A percentile compares a stretch with the other conserved stretches of the same genome.
These are phyloP conservation scores for Albifimbria verrucaria DNA, from an alignment of 2,329 filamentous ascomycete species.

Conservation along the genomic window DNA sequence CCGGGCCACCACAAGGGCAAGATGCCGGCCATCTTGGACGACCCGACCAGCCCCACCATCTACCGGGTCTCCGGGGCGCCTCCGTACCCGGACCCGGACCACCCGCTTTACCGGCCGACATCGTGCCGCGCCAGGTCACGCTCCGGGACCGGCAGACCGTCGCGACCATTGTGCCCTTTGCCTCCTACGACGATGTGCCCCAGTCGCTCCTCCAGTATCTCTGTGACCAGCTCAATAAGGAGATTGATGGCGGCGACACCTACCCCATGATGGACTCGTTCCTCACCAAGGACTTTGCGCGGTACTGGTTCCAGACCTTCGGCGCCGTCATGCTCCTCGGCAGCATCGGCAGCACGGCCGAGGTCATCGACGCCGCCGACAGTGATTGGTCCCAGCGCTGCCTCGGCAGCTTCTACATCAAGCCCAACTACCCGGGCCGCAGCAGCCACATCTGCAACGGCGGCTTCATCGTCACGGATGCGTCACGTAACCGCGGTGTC, in stretches of 20 bases:
- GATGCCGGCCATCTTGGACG: slow-evolving; percentile 79
- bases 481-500: slow-evolving; percentile 69
- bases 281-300: slow-evolving; percentile 68
- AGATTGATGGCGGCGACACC: slow-evolving; percentile 88
- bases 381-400: slow-evolving; percentile 69
- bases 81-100: slow-evolving; percentile 61
- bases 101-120: slow-evolving; percentile 63
- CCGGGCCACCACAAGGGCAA: too few relatives aligned
- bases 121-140: slow-evolving; percentile 73
- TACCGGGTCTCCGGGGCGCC: slow-evolving; percentile 64
- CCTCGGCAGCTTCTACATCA: slow-evolving; percentile 89
- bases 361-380: slow-evolving; percentile 45
- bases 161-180: slow-evolving; percentile 80
- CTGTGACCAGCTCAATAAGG: slow-evolving; percentile 79
- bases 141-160: slow-evolving; percentile 80
- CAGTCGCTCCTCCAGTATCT: slow-evolving; percentile 71
- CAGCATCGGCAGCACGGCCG: slow-evolving; percentile 61
- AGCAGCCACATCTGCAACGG: slow-evolving; percentile 91
- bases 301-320: slow-evolving; percentile 91
- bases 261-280: slow-evolving; percentile 84
- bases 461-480: slow-evolving; percentile 72
- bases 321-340: slow-evolving; percentile 84
- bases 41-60: slow-evolving; percentile 67
- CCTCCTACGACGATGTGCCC: slow-evolving; percentile 73
- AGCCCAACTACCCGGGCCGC: slow-evolving; percentile 87